These are phyloP conservation scores for Elongisporangium undulatum DNA, from an alignment of 352 stramenopile genomes.

Conservation along the genomic window DNA sequence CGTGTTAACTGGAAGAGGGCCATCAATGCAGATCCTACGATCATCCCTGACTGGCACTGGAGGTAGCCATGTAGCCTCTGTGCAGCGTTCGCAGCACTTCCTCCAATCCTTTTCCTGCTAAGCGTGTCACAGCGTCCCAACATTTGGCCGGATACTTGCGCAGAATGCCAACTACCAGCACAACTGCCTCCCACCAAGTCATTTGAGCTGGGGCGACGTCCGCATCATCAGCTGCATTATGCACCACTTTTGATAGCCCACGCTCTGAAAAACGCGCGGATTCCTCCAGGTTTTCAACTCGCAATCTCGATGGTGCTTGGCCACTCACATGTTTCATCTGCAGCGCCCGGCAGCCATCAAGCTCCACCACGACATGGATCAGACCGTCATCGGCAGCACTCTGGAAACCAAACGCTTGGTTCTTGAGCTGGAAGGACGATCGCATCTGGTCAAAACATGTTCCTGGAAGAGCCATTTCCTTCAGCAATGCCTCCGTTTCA, in stretches of 20 bases:
- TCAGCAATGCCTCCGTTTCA: background rate
- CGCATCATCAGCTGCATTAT: background rate
- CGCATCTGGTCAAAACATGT: background rate
- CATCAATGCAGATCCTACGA: no score
- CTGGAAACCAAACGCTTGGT: background rate
- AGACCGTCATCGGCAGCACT: background rate
- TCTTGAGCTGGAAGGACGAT: background rate
- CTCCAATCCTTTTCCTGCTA: background rate
- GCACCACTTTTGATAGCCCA: background rate
- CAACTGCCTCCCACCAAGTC: background rate
- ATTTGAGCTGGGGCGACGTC: background rate
- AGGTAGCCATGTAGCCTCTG: background rate
- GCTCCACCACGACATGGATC: background rate
- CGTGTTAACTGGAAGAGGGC: no score
- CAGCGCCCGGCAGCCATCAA: background rate
- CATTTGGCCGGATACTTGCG: background rate
- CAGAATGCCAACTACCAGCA: background rate
- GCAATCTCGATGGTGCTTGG: background rate
- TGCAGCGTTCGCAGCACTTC: background rate
- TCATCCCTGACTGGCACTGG: background rate
- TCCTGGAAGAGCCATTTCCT: background rate
- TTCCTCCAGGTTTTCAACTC: background rate
- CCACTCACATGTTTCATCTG: background rate
- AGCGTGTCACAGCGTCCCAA: background rate
- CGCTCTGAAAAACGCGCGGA: background rate